phyloP scores from a whole-genome alignment of 1,139 yeast species.

The Debaryomyces psychrophilus region DNA sequence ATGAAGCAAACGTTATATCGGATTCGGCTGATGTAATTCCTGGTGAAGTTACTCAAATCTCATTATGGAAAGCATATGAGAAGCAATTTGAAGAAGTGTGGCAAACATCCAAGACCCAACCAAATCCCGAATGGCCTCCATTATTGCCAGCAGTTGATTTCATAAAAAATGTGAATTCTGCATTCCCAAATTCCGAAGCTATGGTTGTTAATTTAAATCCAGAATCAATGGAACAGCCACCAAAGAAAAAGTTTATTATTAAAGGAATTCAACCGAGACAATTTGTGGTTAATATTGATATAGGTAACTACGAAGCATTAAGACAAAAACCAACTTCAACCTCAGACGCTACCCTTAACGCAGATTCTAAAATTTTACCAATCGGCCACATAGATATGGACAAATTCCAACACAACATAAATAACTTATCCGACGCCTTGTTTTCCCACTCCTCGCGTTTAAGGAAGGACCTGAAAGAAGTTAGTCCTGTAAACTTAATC shows the following conservation, averaged over 20 bases:
- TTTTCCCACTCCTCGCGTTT: slow-evolving; percentile 27
- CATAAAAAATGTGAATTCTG: slow-evolving; percentile 88
- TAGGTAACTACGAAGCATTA: slow-evolving; percentile 50
- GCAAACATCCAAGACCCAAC: slow-evolving; percentile 37
- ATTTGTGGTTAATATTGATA: slow-evolving; percentile 46
- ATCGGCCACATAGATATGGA: slow-evolving; percentile 43
- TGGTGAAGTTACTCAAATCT: slow-evolving; percentile 93
- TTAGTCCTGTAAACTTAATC: slow-evolving; percentile 30
- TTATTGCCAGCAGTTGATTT: slow-evolving; percentile 94
- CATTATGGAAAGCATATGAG: slow-evolving; percentile 95
- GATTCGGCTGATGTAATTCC: slow-evolving; percentile 29
- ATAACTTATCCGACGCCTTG: slow-evolving; percentile 27
- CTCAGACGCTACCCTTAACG: slow-evolving; percentile 17
- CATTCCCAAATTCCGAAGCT: slow-evolving; percentile 90
- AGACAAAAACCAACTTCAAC: slow-evolving; percentile 25
- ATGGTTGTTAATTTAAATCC: slow-evolving; percentile 69
- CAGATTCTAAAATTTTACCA: slow-evolving; percentile 25
- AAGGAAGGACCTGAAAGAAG: slow-evolving; percentile 19
- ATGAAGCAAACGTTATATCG: slow-evolving; percentile 26
- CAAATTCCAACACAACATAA: slow-evolving; percentile 36
- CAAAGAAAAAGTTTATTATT: slow-evolving; percentile 77
- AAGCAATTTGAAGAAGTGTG: slow-evolving; percentile 64
- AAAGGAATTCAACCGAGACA: slow-evolving; percentile 73
- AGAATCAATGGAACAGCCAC: slow-evolving; percentile 50
- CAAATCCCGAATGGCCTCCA: slow-evolving; percentile 52